Conservation (phyloP, 148 eudicot genomes). For the Rhododendron vialii region DNA sequence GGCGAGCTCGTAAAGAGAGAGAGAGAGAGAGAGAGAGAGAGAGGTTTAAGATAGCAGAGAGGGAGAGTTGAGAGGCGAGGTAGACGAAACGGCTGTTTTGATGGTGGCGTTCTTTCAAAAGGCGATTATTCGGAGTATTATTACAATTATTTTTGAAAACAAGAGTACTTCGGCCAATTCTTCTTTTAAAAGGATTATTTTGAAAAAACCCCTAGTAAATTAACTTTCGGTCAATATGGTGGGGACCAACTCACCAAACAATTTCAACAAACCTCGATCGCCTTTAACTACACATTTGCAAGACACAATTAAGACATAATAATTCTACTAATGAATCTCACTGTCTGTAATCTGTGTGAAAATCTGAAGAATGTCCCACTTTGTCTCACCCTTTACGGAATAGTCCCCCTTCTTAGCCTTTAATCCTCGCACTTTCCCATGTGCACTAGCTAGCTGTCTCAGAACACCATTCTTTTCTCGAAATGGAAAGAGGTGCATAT, state of each 20-base stretch:
- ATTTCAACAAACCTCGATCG: not conserved
- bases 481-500: not conserved
- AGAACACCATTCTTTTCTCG: not conserved
- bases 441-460: not conserved
- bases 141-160: too few relatives aligned
- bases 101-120: too few relatives aligned
- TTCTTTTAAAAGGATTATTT: too few relatives aligned
- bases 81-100: too few relatives aligned
- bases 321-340: not conserved
- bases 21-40: too few relatives aligned
- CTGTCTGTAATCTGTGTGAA: not conserved
- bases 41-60: too few relatives aligned
- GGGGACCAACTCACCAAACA: not conserved
- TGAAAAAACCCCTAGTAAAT: too few relatives aligned
- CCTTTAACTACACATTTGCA: not conserved
- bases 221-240: not conserved
- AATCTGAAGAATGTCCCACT: not conserved
- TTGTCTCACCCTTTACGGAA: not conserved
- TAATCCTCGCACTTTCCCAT: not conserved
- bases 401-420: not conserved
- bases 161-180: too few relatives aligned
- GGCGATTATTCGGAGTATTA: too few relatives aligned
- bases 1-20: too few relatives aligned
- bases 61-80: too few relatives aligned
- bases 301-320: not conserved